Evolutionary conservation across 2,329 filamentous ascomycete species (phyloP).

Genomic region (Fusarium dlaminii): DNA sequence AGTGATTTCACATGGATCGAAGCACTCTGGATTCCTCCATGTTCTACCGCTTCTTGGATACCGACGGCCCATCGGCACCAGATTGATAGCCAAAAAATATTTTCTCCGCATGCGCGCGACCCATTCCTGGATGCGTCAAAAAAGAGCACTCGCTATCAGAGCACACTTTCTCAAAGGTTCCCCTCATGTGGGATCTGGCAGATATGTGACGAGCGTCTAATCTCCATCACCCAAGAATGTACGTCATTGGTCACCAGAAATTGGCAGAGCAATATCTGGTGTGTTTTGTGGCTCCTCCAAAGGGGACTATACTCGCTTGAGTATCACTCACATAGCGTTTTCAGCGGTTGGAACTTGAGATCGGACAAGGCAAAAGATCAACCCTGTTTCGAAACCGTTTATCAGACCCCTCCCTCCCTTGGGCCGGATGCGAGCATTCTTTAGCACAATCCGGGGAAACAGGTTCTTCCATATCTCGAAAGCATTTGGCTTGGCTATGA

Average conservation of each 20-base stretch:
- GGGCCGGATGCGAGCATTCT: conserved; percentile 10
- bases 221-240: background rate
- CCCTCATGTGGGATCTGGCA: background rate
- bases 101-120: conserved; percentile 11
- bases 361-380: background rate
- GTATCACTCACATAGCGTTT: conserved; percentile 3
- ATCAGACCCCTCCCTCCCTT: conserved; percentile 2
- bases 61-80: background rate
- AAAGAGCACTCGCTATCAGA: conserved; percentile 6
- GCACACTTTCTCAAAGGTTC: background rate
- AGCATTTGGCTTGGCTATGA: background rate
- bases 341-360: background rate
- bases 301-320: conserved; percentile 21
- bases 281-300: conserved; percentile 9
- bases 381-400: background rate
- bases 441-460: conserved; percentile 6
- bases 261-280: background rate
- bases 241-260: conserved; percentile 23
- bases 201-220: conserved; percentile 12
- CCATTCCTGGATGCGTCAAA: conserved; percentile 27
- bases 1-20: background rate
- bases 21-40: background rate
- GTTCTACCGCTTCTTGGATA: background rate
- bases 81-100: conserved; percentile 4
- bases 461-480: background rate